Evolutionary conservation across 2,329 filamentous ascomycete species (phyloP).

Genomic region (Alternaria conjuncta): DNA sequence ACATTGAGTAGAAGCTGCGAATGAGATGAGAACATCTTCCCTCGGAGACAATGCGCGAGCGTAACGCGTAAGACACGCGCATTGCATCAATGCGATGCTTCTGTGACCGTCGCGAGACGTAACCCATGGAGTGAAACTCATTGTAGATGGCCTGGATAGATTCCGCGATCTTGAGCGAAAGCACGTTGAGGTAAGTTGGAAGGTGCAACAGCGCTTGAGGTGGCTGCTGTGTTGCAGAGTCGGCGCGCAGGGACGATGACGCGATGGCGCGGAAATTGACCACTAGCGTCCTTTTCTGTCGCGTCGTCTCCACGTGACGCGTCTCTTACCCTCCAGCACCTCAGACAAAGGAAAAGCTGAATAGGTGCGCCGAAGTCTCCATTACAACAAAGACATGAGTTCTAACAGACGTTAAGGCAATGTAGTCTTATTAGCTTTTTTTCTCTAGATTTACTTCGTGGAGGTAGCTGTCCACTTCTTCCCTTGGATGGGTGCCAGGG

Average conservation of each 20-base stretch:
- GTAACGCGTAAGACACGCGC: background rate
- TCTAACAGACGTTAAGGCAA: background rate
- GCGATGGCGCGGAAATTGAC: background rate
- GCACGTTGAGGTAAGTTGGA: background rate
- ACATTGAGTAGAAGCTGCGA: background rate
- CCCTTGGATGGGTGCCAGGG: background rate
- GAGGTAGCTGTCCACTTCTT: background rate
- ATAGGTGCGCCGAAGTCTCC: background rate
- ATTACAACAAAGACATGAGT: background rate
- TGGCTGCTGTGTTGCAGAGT: background rate
- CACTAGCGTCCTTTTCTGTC: background rate
- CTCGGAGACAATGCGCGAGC: background rate
- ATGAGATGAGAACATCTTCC: background rate
- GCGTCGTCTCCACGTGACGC: background rate
- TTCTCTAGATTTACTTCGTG: background rate
- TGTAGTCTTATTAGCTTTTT: background rate
- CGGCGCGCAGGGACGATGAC: background rate
- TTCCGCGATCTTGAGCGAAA: background rate
- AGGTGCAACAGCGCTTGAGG: background rate
- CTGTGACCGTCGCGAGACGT: background rate
- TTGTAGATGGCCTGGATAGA: background rate
- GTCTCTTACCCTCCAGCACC: background rate
- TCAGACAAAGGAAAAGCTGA: background rate
- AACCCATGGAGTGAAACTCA: background rate
- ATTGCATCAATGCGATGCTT: background rate